phyloP scores from a whole-genome alignment of 208 protist genomes.

The Acanthamoeba culbertsoni region DNA sequence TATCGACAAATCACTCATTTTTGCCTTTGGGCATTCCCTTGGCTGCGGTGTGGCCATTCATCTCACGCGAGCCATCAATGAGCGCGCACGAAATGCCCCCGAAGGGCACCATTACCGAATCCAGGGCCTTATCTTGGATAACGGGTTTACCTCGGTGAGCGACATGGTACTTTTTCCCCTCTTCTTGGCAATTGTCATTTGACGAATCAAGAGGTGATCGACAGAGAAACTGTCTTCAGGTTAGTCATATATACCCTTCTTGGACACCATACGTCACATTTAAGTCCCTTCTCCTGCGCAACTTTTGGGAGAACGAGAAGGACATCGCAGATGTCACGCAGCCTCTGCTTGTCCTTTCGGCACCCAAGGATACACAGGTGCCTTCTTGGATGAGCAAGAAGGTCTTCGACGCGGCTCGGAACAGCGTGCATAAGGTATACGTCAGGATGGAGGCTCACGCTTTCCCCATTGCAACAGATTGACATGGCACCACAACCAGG shows the following conservation, averaged over 20 bases:
- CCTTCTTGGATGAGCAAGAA: conserved; percentile 20
- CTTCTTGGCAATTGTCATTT: background rate
- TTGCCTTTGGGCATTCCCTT: conserved; percentile 36
- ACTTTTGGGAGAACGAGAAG: conserved; percentile 14
- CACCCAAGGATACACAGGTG: background rate
- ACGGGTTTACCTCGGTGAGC: conserved; percentile 19
- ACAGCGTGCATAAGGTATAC: background rate
- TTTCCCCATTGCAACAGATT: background rate
- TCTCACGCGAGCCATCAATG: background rate
- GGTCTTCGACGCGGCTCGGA: background rate
- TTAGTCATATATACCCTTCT: conserved; percentile 6
- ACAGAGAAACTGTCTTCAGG: too few relatives aligned
- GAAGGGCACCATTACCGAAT: background rate
- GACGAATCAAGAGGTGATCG: background rate
- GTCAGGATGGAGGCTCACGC: background rate
- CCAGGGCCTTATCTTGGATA: background rate
- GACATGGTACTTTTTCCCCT: background rate
- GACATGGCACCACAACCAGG: background rate
- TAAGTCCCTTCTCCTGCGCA: conserved; percentile 12
- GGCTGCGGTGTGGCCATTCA: conserved; percentile 13
- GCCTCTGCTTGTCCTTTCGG: conserved; percentile 1
- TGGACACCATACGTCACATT: conserved; percentile 36
- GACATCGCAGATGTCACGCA: background rate
- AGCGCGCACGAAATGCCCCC: background rate
- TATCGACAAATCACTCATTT: background rate